phyloP scores from a whole-genome alignment of 306 rosid genomes.

The Acacia acuminata region DNA sequence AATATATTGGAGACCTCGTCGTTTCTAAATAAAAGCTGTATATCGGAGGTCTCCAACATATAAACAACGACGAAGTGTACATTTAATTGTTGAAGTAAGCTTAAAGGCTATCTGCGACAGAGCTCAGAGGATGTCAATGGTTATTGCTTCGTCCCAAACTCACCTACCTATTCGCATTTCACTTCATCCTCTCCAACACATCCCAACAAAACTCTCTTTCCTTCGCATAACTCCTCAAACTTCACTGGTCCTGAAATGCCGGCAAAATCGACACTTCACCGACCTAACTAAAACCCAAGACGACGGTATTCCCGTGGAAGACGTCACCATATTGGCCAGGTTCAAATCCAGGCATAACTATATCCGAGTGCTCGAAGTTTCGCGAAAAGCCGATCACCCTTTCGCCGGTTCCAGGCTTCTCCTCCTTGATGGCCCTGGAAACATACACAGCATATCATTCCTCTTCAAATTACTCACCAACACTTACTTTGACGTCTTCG shows the following conservation, averaged over 20 bases:
- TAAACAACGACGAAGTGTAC: background rate
- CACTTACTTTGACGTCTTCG: conserved; percentile 89
- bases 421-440: conserved; percentile 85
- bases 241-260: conserved; percentile 40
- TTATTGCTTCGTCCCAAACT: conserved; percentile 32
- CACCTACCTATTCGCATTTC: conserved; percentile 28
- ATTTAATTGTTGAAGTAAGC: background rate
- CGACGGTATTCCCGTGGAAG: conserved; percentile 65
- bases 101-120: background rate
- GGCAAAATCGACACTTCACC: conserved; percentile 32
- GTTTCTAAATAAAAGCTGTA: background rate
- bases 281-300: conserved; percentile 48
- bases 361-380: conserved; percentile 83
- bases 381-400: conserved; percentile 77
- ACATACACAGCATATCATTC: conserved; percentile 90
- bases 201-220: conserved; percentile 20
- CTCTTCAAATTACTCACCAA: conserved; percentile 59
- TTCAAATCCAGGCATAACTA: conserved; percentile 80
- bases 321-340: conserved; percentile 60
- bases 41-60: background rate
- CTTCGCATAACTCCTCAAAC: background rate
- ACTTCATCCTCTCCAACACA: background rate
- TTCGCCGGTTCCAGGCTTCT: conserved; percentile 88
- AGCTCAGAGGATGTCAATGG: conserved; percentile 31
- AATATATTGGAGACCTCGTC: background rate